Base-by-base conservation (phyloP, 164 flowering plant genomes). In the Protea cynaroides region DNA sequence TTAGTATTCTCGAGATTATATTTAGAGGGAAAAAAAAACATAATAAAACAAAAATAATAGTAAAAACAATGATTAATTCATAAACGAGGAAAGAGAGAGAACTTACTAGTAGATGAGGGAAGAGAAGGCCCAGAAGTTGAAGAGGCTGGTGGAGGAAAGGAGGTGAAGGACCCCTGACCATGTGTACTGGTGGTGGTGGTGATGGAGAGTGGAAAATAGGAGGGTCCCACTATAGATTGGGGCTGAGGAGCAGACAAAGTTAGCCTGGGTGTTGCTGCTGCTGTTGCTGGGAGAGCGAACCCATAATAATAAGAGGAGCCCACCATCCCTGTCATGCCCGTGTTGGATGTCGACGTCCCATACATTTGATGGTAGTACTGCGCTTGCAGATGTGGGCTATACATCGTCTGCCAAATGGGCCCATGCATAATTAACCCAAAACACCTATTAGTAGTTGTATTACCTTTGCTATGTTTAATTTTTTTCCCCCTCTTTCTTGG, bases 201-300 rank as follows among this genome's bases (percentile, higher is more conserved):
- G 83, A 78, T 82, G 86, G n/a, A 83, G 53, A 74, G 79, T 82
- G 25, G 88, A 71, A 84, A 53, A 73, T 80, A 83, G 25, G 88
- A 71, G 17, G 81, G 82, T 25, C 75, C 78, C 22, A 76, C 18
- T 25, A 51, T 25, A 51, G 74, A 84, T 12, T 79, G 87, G 49
- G 79, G 75, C 66, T 74, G 87, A 50, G 81, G 66, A 38, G 79
- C 73, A 52, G 84, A 57, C 57, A 72, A 77, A 47, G 83, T 25
- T 34, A 82, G 80, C 65, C 88, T 78, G 15, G 86, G 49, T 6
- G 77, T 49, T 8, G 46, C 9, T 4, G 77, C 55, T 6, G 77
- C 52, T 8, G 46, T 10, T 6, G 77, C 52, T 61, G 75, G 89
- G 68, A 75, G 43, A 8, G 89, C 71, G 65, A 85, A 91, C 46